Conservation (phyloP, 805 yeast genomes). For the Wickerhamomyces hampshirensis region DNA sequence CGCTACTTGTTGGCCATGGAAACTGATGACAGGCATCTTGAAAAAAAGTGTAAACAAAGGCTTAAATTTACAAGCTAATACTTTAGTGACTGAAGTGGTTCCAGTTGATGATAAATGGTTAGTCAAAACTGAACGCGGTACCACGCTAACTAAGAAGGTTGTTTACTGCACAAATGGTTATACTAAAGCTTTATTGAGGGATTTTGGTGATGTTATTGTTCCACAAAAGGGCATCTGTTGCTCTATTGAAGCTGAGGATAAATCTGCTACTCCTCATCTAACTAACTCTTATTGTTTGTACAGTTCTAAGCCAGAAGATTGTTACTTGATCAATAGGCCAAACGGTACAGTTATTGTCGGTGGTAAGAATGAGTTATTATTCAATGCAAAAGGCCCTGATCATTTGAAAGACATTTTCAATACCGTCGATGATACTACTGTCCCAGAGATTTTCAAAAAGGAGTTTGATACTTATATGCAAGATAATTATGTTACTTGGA, state of each 20-base stretch:
- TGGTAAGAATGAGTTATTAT: slow-evolving; percentile 15
- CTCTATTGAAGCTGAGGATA: slow-evolving; percentile 23
- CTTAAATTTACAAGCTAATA: slow-evolving; percentile 36
- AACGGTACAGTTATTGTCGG: slow-evolving; percentile 35
- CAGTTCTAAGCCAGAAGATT: slow-evolving; percentile 21
- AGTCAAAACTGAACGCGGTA: slow-evolving; percentile 28
- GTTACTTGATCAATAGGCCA: slow-evolving; percentile 32
- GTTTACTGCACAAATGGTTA: slow-evolving; percentile 28
- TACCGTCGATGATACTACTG: slow-evolving; percentile 32
- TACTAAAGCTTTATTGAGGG: slow-evolving; percentile 30
- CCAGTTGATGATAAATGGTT: slow-evolving; percentile 23
- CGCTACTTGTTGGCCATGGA: slow-evolving; percentile 39
- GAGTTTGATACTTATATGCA: slow-evolving; percentile 27
- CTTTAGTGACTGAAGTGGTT: slow-evolving; percentile 29
- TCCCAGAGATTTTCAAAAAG: slow-evolving; percentile 20
- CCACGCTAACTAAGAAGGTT: slow-evolving; percentile 26
- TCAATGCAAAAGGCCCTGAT: slow-evolving; percentile 1
- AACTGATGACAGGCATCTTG: slow-evolving; percentile 30
- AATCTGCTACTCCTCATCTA: slow-evolving; percentile 25
- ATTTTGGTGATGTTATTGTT: slow-evolving; percentile 25
- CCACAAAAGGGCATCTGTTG: slow-evolving; percentile 31
- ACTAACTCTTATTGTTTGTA: slow-evolving; percentile 29
- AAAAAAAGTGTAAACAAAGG: slow-evolving; percentile 27
- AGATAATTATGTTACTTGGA: slow-evolving; percentile 28
- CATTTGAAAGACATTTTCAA: slow-evolving; percentile 7